Base-by-base conservation (phyloP, 257 asterid species). In the Jacaranda mimosifolia region DNA sequence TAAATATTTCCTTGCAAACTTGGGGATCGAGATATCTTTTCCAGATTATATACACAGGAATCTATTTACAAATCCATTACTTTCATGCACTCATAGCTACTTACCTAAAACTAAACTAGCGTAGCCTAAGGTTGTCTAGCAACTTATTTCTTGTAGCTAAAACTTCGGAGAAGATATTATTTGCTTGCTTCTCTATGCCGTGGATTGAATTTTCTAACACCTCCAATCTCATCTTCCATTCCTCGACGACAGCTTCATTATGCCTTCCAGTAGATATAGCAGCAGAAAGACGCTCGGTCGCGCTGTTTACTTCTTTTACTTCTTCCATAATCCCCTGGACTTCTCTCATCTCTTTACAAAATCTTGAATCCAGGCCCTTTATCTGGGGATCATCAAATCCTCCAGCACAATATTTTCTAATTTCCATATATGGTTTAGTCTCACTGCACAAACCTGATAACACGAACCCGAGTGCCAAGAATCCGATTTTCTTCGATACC, bases 131-230 rank as follows among this genome's bases (percentile, higher is more conserved):
- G 55, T 72, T 77, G 42, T 80, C 89, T 0, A 93, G 70, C 87
- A 88, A 74, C 80, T 88, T 80, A 77, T 84, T 81, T 81, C 98
- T 90, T 60, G 86, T 75, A 35, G 69, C 86, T 38, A 93, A 76
- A 66, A 86, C 82, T 49, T 79, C 70, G 45, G 91, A 85, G 82
- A 91, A 92, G 39, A 93, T 72, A 58, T 13, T 10, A 68, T 83
- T 73, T 15, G 83, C 75, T 77, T 84, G 81, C 83, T 85, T 86
- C 73, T 82, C 88, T 2, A 86, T 53, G 4, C 60, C 75, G 56
- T 79, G 72, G 39, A 93, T 73, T 48, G 75, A 66, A 32, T 57
- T 73, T 40, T 83, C 92, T 51, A 90, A 67, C 79, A 19, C 78
- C 48, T 83, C 80, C 86, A 90, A 53, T 57, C 73, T 86, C 76